Evolutionary conservation across 306 rosid genomes (phyloP), one percentile per base, ranked within the genome.

Genomic region (Trichosanthes cucumerina): DNA sequence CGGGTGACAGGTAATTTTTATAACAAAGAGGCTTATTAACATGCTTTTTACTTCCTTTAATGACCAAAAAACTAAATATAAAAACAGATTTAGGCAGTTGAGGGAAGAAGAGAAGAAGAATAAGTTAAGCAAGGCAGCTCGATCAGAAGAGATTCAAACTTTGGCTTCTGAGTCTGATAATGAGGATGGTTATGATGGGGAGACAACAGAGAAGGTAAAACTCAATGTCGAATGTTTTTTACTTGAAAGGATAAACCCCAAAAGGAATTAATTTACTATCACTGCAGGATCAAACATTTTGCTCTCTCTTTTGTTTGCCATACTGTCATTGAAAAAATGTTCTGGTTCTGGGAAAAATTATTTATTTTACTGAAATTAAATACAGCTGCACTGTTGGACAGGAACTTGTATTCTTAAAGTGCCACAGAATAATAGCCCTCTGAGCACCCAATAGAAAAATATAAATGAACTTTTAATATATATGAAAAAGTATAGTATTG

Each of bases 1-100:
- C 81, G 21, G 97, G 98, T 79, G 96, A 92, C 63, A 91, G 93
- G 99, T 96, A 73, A 82, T 92, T 84, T 53, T 78, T 47, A 33
- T 9, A 24, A 28, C 34, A 49, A 65, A 19, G 47, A 18, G 19
- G 46, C 38, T 31, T 47, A 13, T 79, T 59, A 38, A 26, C 39
- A 33, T 54, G 14, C 41, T 80, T 57, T 79, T 15, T 65, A 81
- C 26, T 60, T 81, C 49, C 47, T 75, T 57, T 80, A 57, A 60
- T 52, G 63, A 58, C 23, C 28, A 65, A 59, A 50, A 81, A 0
- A 79, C n/a, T n/a, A n/a, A 60, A 56, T 73, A 80, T 74, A 79
- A 78, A 58, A 84, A 79, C 89, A 91, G 98, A 87, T 91, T 91
- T 84, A 89, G 77, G 81, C 90, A 90, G 85, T 83, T 88, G 41